These are phyloP conservation scores for Mucor circinelloides DNA, from an alignment of 371 early-diverging fungal genomes.

Conservation along the genomic window DNA sequence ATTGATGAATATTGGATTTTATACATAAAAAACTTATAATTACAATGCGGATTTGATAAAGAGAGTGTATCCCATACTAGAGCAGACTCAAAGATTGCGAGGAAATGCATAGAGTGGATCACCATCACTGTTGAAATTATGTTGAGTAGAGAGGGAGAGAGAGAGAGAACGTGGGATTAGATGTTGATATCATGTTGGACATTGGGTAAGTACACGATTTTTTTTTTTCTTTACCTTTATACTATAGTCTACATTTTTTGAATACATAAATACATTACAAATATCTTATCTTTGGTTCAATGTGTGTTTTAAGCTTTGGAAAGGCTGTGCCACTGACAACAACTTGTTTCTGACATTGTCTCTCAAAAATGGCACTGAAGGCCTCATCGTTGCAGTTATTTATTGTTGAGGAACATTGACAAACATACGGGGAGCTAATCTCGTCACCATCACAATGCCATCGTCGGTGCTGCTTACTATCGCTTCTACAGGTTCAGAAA, in stretches of 20 bases:
- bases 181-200: too few species aligned
- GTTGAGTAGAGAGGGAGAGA: background rate
- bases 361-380: too few species aligned
- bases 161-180: background rate
- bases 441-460: slow-evolving; percentile 26
- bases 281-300: too few species aligned
- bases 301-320: too few species aligned
- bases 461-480: slow-evolving; percentile 53
- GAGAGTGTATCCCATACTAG: background rate
- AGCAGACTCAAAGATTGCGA: slow-evolving; percentile 3
- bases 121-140: background rate
- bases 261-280: too few species aligned
- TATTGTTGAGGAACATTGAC: background rate
- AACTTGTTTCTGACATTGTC: too few species aligned
- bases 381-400: too few species aligned
- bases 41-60: slow-evolving; percentile 3
- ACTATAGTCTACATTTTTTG: too few species aligned
- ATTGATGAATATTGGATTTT: slow-evolving; percentile 11
- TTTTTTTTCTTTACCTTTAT: too few species aligned
- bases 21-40: slow-evolving; percentile 8
- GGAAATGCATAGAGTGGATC: slow-evolving; percentile 3
- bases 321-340: too few species aligned
- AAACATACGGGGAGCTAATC: slow-evolving; percentile 19
- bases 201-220: too few species aligned
- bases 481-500: slow-evolving; percentile 31